Evolutionary conservation across 495 filamentous ascomycete genomes (phyloP).

Genomic region (Xylaria intraflava): DNA sequence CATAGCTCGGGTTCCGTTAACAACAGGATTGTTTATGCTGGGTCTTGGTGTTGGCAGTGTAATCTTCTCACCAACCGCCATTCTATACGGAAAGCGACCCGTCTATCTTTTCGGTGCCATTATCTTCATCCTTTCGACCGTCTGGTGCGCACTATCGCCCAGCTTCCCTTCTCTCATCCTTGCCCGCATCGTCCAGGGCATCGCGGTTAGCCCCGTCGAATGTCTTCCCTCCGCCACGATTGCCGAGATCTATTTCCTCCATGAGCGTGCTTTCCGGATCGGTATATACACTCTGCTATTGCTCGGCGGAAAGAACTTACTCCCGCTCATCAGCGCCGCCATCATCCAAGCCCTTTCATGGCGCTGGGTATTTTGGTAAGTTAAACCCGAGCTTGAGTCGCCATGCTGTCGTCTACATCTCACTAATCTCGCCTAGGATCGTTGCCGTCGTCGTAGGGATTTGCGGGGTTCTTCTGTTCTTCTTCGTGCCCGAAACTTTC

Average conservation of each 20-base stretch:
- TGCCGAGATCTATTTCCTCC: conserved; percentile 93
- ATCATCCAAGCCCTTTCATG: conserved; percentile 73
- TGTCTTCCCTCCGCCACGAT: conserved; percentile 91
- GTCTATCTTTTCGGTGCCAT: conserved; percentile 78
- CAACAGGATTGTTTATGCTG: conserved; percentile 94
- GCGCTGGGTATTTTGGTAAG: conserved; percentile 91
- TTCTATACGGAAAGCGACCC: conserved; percentile 83
- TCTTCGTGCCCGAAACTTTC: conserved; percentile 94
- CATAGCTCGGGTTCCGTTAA: conserved; percentile 72
- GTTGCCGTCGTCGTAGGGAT: conserved; percentile 79
- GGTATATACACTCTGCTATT: conserved; percentile 92
- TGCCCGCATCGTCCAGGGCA: conserved; percentile 78
- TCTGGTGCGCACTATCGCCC: conserved; percentile 84
- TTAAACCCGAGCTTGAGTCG: not conserved
- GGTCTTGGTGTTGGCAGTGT: conserved; percentile 82
- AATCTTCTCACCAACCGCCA: conserved; percentile 82
- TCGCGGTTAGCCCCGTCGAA: conserved; percentile 88
- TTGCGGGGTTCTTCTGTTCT: conserved; percentile 66
- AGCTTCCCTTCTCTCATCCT: conserved; percentile 74
- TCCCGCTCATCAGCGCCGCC: conserved; percentile 80
- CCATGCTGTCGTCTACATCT: not conserved
- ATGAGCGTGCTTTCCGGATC: conserved; percentile 88
- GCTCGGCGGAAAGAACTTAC: conserved; percentile 86
- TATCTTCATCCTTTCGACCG: conserved; percentile 65
- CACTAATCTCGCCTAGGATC: conserved; percentile 47